Percentiles rank a stretch among this genome's conserved stretches.
Evolutionary conservation across 2,329 filamentous ascomycete species (phyloP).

Genomic region (Aspergillus novoparasiticus): DNA sequence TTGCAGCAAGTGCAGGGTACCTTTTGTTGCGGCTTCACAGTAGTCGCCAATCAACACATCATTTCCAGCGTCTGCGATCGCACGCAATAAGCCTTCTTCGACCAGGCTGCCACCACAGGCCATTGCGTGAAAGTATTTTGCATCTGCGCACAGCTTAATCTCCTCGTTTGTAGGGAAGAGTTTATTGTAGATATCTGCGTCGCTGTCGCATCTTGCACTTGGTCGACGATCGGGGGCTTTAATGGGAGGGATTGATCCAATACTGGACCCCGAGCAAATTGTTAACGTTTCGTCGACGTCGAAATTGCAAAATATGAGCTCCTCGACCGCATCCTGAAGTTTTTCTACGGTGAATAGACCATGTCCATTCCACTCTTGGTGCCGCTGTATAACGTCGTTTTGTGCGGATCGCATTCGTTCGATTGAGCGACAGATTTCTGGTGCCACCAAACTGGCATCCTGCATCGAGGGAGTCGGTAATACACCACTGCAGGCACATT

Average conservation of each 20-base stretch:
- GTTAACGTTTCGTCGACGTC: conserved; percentile 6
- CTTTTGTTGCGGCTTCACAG: conserved; percentile 22
- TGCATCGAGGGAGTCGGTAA: neutral
- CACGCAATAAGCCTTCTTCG: conserved; percentile 20
- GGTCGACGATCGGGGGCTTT: conserved; percentile 22
- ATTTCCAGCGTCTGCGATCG: conserved; percentile 27
- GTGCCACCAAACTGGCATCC: neutral
- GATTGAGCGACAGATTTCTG: neutral
- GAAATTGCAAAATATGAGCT: conserved; percentile 15
- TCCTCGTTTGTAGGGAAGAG: conserved; percentile 22
- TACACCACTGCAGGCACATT: conserved; percentile 17
- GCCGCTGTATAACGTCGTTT: conserved; percentile 2
- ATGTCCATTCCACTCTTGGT: conserved; percentile 18
- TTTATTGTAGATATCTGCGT: conserved; percentile 9
- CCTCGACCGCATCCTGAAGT: conserved; percentile 16
- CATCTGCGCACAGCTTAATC: conserved; percentile 25
- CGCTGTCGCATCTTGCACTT: conserved; percentile 14
- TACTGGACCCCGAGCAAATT: conserved; percentile 10
- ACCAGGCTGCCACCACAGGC: conserved; percentile 44
- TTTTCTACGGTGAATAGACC: conserved; percentile 18
- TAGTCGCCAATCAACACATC: conserved; percentile 27
- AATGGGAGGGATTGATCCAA: conserved; percentile 12
- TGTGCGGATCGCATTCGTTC: conserved; percentile 10
- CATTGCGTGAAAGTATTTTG: conserved; percentile 74
- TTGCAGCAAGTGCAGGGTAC: conserved; percentile 18